Evolutionary conservation across 495 filamentous ascomycete species (phyloP).

Genomic region (Neurospora discreta): DNA sequence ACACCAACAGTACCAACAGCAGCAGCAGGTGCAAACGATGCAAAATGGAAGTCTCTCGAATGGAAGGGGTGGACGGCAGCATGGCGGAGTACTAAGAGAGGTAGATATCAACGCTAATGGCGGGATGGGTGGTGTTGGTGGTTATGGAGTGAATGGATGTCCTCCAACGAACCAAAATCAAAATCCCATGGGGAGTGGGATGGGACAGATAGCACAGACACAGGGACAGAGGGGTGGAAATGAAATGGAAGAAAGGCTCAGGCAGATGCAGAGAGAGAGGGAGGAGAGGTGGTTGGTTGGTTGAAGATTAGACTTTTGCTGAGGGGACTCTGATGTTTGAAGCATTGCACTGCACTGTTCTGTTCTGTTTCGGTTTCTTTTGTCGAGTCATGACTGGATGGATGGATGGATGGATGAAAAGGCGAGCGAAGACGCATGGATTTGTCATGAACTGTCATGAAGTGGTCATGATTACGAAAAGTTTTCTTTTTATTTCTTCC

Average conservation of each 20-base stretch:
- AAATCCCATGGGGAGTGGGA: not conserved
- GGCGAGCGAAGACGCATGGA: not conserved
- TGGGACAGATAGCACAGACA: not conserved
- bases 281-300: slow-evolving; percentile 20
- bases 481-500: not conserved
- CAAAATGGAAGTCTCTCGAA: not conserved
- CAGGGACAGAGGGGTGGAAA: not conserved
- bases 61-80: not conserved
- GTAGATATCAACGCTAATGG: not conserved
- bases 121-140: not conserved
- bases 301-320: too few species aligned
- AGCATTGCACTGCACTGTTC: too few species aligned
- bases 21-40: not conserved
- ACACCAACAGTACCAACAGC: not conserved
- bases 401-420: too few species aligned
- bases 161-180: not conserved
- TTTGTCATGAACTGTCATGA: not conserved
- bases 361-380: too few species aligned
- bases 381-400: too few species aligned
- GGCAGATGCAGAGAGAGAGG: not conserved
- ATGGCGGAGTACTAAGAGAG: not conserved
- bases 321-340: too few species aligned
- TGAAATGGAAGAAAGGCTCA: slow-evolving; percentile 3
- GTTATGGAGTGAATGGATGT: not conserved
- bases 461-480: not conserved